These are phyloP conservation scores for Penicillium tannophilum DNA, from an alignment of 495 filamentous ascomycete species.

Conservation along the genomic window DNA sequence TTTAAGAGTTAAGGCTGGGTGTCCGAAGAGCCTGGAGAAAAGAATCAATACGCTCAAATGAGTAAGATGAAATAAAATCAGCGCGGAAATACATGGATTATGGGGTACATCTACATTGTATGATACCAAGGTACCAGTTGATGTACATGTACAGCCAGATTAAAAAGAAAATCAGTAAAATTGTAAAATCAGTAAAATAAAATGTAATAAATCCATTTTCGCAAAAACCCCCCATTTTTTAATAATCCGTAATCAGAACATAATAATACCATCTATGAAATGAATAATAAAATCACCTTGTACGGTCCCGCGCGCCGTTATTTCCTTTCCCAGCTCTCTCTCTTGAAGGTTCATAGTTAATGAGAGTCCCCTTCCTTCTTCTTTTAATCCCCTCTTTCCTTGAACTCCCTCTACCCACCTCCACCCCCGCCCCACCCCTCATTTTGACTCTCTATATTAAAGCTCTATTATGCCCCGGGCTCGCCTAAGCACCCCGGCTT, in stretches of 20 bases:
- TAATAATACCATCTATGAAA: constrained; percentile 3
- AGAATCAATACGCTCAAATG: too few relatives aligned
- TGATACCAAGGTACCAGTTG: neutral
- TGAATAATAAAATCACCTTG: constrained; percentile 4
- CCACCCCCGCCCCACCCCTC: constrained; percentile 12
- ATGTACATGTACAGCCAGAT: neutral
- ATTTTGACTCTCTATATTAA: constrained; percentile 11
- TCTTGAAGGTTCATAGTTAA: neutral
- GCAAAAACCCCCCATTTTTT: neutral
- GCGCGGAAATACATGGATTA: neutral
- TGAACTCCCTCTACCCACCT: constrained; percentile 4
- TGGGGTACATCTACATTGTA: constrained; percentile 1
- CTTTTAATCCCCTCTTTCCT: constrained; percentile 10
- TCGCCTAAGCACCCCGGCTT: constrained; percentile 21
- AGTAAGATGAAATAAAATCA: neutral
- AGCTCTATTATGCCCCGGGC: constrained; percentile 26
- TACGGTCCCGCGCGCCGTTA: constrained; percentile 31
- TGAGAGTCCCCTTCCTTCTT: constrained; percentile 6
- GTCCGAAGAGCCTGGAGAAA: neutral
- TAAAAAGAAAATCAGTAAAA: constrained; percentile 10
- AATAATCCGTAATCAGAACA: neutral
- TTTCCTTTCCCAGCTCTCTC: constrained; percentile 21
- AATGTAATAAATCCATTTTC: constrained; percentile 5
- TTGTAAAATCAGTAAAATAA: constrained; percentile 9
- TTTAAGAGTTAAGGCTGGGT: neutral